Percentiles rank a stretch among this genome's conserved stretches.
Conservation (phyloP, 768 basidiomycete genomes). For the Paxillus rubicundulus region DNA sequence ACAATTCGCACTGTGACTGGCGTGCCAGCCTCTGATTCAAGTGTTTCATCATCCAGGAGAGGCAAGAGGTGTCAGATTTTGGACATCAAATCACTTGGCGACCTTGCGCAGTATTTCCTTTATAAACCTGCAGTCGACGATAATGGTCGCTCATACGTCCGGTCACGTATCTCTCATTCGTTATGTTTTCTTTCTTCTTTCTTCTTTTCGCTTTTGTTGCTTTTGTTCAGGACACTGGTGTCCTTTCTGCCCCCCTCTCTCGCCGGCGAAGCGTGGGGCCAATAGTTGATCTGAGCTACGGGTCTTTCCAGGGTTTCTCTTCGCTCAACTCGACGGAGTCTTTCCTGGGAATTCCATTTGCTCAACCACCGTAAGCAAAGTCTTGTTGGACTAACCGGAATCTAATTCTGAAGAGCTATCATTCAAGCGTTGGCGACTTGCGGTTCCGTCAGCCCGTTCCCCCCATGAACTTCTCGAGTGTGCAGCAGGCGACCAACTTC, state of each 20-base stretch:
- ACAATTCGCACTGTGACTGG: no score
- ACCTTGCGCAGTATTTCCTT: background rate
- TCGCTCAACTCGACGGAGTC: conserved; percentile 1
- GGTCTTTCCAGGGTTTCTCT: conserved; percentile 6
- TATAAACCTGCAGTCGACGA: background rate
- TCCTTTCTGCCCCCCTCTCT: conserved; percentile 3
- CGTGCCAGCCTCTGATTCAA: no score
- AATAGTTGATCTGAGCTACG: conserved; percentile 1
- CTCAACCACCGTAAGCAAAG: conserved; percentile 1
- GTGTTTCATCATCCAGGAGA: no score
- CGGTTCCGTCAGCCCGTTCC: no score
- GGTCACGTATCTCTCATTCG: background rate
- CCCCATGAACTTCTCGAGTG: conserved; percentile 22
- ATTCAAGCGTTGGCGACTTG: no score
- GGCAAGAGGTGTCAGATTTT: background rate
- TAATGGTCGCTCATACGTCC: background rate
- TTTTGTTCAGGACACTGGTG: conserved; percentile 5
- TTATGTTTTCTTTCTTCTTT: background rate
- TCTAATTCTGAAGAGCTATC: no score
- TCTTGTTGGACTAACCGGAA: background rate
- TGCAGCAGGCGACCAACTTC: conserved; percentile 32
- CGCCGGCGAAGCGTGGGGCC: conserved; percentile 3
- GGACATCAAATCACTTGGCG: background rate
- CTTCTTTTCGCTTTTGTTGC: background rate
- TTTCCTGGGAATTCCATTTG: conserved; percentile 4